A percentile compares a stretch with the other conserved stretches of the same genome.
Evolutionary conservation across 441 rosid genomes (phyloP).

Genomic region (Metrosideros polymorpha): DNA sequence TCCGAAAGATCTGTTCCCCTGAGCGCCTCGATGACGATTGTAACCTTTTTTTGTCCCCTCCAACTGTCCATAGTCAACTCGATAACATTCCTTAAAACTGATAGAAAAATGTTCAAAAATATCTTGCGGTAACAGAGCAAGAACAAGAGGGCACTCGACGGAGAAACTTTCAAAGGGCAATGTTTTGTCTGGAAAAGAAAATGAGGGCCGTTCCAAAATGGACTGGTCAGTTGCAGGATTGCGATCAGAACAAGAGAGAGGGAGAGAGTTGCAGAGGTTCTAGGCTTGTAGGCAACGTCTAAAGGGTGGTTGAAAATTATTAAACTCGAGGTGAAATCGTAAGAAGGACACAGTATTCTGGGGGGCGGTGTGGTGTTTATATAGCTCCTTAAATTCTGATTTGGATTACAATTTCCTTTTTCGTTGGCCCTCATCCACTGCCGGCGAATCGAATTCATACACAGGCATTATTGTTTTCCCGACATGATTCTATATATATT

Average conservation of each 20-base stretch:
- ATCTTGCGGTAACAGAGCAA: not conserved
- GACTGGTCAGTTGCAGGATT: too few relatives aligned
- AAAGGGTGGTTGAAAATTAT: not conserved
- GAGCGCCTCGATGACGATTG: constrained; percentile 18
- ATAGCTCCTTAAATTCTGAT: not conserved
- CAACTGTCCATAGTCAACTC: constrained; percentile 25
- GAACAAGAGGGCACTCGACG: not conserved
- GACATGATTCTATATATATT: not conserved
- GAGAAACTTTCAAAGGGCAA: not conserved
- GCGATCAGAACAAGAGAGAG: not conserved
- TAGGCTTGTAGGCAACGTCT: not conserved
- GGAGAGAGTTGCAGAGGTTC: not conserved
- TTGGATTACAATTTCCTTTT: not conserved
- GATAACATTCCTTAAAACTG: not conserved
- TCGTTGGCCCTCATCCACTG: not conserved
- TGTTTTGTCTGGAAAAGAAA: too few relatives aligned
- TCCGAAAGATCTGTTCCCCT: constrained; percentile 22
- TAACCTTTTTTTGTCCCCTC: constrained; percentile 44
- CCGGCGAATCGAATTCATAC: not conserved
- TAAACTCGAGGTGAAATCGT: not conserved
- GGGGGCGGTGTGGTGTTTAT: not conserved
- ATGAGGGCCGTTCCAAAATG: too few relatives aligned
- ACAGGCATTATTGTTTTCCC: not conserved
- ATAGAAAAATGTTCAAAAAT: not conserved
- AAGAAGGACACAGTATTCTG: not conserved